Evolutionary conservation across 495 filamentous ascomycete species (phyloP).

Genomic region (Staphylotrichum longicolle): DNA sequence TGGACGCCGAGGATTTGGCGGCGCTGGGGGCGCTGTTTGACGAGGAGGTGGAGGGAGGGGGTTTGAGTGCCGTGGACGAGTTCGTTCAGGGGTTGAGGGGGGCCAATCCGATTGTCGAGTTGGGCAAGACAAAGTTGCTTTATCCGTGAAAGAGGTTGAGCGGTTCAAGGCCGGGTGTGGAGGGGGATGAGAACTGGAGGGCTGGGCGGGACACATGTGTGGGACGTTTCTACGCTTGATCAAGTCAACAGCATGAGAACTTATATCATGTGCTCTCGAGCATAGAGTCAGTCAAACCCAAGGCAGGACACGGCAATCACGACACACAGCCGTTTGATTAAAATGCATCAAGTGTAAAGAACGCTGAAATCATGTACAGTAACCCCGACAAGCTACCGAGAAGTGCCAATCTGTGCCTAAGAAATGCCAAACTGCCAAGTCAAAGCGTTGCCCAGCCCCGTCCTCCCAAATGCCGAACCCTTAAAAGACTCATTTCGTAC

Average conservation of each 20-base stretch:
- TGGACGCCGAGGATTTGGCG: not conserved
- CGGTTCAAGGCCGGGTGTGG: too few relatives aligned
- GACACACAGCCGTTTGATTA: too few relatives aligned
- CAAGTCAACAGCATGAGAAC: too few relatives aligned
- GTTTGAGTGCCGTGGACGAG: not conserved
- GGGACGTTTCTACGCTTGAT: too few relatives aligned
- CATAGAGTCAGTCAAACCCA: too few relatives aligned
- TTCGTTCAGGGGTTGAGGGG: not conserved
- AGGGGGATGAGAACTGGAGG: too few relatives aligned
- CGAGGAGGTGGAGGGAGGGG: not conserved
- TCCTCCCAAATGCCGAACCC: conserved; percentile 20
- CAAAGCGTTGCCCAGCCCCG: conserved; percentile 20
- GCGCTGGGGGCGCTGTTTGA: not conserved
- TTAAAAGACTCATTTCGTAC: conserved; percentile 21
- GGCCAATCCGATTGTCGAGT: not conserved
- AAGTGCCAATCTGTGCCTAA: conserved; percentile 29
- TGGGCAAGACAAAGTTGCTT: not conserved
- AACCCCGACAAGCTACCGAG: conserved; percentile 12
- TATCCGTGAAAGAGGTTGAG: too few relatives aligned
- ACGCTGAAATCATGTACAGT: conserved; percentile 24
- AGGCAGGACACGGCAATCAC: too few relatives aligned
- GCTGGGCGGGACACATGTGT: too few relatives aligned
- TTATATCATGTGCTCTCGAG: too few relatives aligned
- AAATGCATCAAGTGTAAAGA: not conserved
- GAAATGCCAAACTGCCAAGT: conserved; percentile 16